Percentiles rank a stretch among this genome's conserved stretches.
Conservation (phyloP, 2,329 filamentous ascomycete genomes). For the Septoria linicola region DNA sequence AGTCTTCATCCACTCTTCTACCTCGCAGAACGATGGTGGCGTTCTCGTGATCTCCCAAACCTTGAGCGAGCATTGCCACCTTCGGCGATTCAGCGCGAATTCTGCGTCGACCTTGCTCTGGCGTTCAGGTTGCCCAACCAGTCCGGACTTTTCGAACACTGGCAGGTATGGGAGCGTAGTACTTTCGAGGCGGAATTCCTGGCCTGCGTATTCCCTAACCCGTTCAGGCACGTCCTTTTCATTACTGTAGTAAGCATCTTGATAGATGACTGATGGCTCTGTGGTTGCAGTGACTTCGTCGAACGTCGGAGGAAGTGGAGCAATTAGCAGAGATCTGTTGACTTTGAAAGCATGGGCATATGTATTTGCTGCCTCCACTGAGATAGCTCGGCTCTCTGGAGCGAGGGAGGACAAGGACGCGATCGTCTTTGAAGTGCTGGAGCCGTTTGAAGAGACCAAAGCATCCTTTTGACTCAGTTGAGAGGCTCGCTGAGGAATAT, state of each 20-base stretch:
- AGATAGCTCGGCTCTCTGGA: neutral
- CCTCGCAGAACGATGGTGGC: constrained; percentile 70
- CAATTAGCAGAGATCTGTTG: constrained; percentile 38
- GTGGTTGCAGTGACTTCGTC: constrained; percentile 58
- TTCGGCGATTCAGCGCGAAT: constrained; percentile 52
- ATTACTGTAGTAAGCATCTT: constrained; percentile 80
- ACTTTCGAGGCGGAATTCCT: constrained; percentile 76
- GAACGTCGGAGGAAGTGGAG: constrained; percentile 43
- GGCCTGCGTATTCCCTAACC: constrained; percentile 79
- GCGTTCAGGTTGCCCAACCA: constrained; percentile 59
- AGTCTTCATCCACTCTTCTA: constrained; percentile 65
- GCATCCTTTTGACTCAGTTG: constrained; percentile 13
- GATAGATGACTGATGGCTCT: constrained; percentile 70
- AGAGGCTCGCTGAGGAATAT: constrained; percentile 18
- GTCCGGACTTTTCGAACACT: constrained; percentile 54
- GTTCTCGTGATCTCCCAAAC: constrained; percentile 73
- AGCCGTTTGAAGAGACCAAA: neutral
- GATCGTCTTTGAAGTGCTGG: constrained; percentile 2
- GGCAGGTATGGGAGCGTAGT: constrained; percentile 76
- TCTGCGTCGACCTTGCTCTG: constrained; percentile 56
- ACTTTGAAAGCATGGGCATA: constrained; percentile 31
- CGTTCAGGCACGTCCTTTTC: constrained; percentile 79
- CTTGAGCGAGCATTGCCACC: constrained; percentile 60
- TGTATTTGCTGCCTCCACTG: neutral
- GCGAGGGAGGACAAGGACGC: neutral